Base-by-base conservation (phyloP, 805 yeast genomes). In the Saccharomycopsis javanensis region DNA sequence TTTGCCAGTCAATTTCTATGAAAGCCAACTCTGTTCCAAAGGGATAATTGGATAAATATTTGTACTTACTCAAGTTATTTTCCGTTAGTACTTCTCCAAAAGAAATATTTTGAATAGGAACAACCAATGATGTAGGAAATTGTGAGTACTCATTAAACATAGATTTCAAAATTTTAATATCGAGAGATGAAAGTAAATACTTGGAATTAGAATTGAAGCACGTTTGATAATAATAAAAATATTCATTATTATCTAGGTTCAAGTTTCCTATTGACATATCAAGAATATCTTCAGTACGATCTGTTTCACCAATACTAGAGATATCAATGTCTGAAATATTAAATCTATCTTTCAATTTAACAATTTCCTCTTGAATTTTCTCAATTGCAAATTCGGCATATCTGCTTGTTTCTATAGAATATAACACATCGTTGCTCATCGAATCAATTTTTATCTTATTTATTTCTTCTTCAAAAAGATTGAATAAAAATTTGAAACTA, bases 1-100 rank as follows among this genome's bases (percentile, higher is more conserved):
- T 69, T 55, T 69, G 75, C 98, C 98, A 92, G 66, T 88, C 85
- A 54, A 96, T 79, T 64, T 94, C 98, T 56, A 94, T 67, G 61
- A 88, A 82, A 10, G 90, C 95, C 48, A 92, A 69, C 55, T 85
- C 86, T 0, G 96, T 85, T 1, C 97, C 97, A 30, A 80, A 67
- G 0, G 99, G 97, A 23, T 90, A 70, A 68, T 92, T 92, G 0
- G 86, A 77, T 57, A 94, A 70, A 67, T 86, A 89, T 68, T 89
- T 91, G 67, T 77, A 77, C 62, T 83, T 80, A 54, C 79, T 78
- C 1, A 79, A 64, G 64, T 85, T 62, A 2, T 69, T 60, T n/a
- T 80, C 81, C 15, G 85, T 79, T 1, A 84, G 79, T 20, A 85
- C 74, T 25, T 79, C 79, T 37, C 86, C 95, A 65, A 78, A 79